Percentiles rank a stretch among this genome's conserved stretches.
Conservation (phyloP, 2,329 filamentous ascomycete genomes). For the Fusarium floridanum region DNA sequence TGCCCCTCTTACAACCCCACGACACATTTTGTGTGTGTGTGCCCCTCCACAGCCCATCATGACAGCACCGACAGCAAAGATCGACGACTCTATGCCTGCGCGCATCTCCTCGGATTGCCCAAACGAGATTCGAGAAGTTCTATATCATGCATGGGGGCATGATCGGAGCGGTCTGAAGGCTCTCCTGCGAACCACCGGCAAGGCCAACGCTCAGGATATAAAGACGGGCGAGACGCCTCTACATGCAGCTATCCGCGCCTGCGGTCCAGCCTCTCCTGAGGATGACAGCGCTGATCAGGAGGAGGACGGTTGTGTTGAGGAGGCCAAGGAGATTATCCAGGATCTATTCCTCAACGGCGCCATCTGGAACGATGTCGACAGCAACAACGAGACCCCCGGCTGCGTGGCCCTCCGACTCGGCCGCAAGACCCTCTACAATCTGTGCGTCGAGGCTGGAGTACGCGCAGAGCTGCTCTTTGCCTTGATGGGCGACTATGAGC, state of each 20-base stretch:
- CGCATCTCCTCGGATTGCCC: slow-evolving; percentile 68
- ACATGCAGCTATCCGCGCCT: slow-evolving; percentile 89
- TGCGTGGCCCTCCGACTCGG: slow-evolving; percentile 83
- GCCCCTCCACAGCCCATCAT: slow-evolving; percentile 42
- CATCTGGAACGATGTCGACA: slow-evolving; percentile 97
- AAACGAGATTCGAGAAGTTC: slow-evolving; percentile 62
- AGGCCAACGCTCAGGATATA: slow-evolving; percentile 83
- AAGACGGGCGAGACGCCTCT: slow-evolving; percentile 89
- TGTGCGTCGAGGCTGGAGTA: slow-evolving; percentile 91
- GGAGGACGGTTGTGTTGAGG: slow-evolving; percentile 63
- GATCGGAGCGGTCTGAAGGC: slow-evolving; percentile 76
- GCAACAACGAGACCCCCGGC: slow-evolving; percentile 88
- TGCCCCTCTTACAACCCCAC: slow-evolving; percentile 36
- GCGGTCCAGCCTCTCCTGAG: slow-evolving; percentile 59
- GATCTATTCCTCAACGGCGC: slow-evolving; percentile 88
- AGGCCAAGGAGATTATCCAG: slow-evolving; percentile 75
- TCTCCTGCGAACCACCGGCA: slow-evolving; percentile 73
- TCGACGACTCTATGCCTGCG: slow-evolving; percentile 64
- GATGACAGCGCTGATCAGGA: slow-evolving; percentile 50
- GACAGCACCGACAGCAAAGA: slow-evolving; percentile 46
- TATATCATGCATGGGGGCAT: slow-evolving; percentile 68
- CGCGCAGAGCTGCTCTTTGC: slow-evolving; percentile 89
- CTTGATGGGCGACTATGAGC: slow-evolving; percentile 84
- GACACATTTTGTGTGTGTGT: slow-evolving; percentile 20
- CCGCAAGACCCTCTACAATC: slow-evolving; percentile 77